Conservation (phyloP, 192 early-diverging fungal species). For the Rhizoclosmatium globosum region DNA sequence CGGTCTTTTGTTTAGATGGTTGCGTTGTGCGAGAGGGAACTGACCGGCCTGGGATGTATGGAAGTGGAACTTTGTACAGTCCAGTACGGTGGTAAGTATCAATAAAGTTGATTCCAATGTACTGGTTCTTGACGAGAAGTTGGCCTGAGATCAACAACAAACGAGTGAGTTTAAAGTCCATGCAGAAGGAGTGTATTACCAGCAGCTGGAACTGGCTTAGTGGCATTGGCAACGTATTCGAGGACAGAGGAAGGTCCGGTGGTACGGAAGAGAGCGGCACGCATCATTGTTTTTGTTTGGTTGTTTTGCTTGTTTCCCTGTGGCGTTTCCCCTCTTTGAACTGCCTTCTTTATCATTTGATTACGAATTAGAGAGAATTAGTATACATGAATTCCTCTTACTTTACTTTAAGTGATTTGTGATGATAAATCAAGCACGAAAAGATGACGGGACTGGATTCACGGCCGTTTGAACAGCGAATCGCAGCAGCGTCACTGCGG, state of each 20-base stretch:
- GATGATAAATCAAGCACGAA: no score
- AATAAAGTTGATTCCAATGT: constrained; percentile 87
- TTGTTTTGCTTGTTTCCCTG: not conserved
- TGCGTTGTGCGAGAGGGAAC: not conserved
- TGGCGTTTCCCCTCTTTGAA: no score
- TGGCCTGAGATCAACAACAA: constrained; percentile 31
- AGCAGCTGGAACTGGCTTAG: constrained; percentile 15
- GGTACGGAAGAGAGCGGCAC: constrained; percentile 30
- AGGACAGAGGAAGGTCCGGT: constrained; percentile 28
- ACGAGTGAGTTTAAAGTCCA: not conserved
- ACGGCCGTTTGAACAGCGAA: not conserved
- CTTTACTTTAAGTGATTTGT: no score
- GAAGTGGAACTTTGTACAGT: constrained; percentile 71
- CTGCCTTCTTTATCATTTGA: no score
- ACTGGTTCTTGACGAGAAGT: constrained; percentile 79
- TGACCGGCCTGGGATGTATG: constrained; percentile 72
- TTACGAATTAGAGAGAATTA: no score
- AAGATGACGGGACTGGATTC: no score
- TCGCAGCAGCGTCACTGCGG: constrained; percentile 4
- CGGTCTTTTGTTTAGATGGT: not conserved
- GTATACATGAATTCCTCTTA: no score
- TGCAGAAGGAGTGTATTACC: not conserved
- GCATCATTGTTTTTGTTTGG: constrained; percentile 8
- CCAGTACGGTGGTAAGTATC: constrained; percentile 91
- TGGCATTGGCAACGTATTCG: constrained; percentile 28